Base-by-base conservation (phyloP, 352 stramenopile species). In the Phytophthora sp. region DNA sequence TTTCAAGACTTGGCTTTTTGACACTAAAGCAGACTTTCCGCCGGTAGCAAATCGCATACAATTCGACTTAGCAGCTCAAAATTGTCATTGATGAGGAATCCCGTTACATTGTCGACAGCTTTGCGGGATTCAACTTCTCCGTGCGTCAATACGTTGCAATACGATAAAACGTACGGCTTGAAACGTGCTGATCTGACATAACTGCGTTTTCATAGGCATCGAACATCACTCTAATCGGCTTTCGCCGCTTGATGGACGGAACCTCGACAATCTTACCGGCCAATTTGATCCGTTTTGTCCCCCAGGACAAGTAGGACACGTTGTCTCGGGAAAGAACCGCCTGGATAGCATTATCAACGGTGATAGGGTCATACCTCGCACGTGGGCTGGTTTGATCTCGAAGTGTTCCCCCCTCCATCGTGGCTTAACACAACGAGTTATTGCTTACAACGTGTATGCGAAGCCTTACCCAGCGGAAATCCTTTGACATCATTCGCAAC, bases 21-120 rank as follows among this genome's bases (percentile, higher is more conserved):
- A n/a, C n/a, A n/a, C n/a, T 30, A 35, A 36, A 35, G n/a, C 24
- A 39, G 18, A 49, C 35, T 15, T 2, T 54, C 31, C 36, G 29
- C 13, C 8, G 42, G 41, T 4, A 62, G 15, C 11, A 46, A 33
- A 44, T 53, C 54, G 6, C 42, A 27, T 49, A 63, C 23, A 24
- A 63, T 55, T 3, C 55, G 41, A 7, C 13, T 7, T 4, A 63
- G 24, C n/a, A 55, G 3, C 13, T 3, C 7, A 29, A 63, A 47
- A 24, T 21, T 55, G 42, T 55, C 55, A 21, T 63, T 55, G 9
- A 63, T n/a, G 18, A 27, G 55, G 44, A n/a, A 55, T 15, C 8
- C 55, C 33, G 55, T 31, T 9, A 63, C 55, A 49, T 55, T 55
- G n/a, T 63, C 55, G 3, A 56, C 42, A 2, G 55, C 42, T 5